Evolutionary conservation across 192 early-diverging fungal species (phyloP).

Genomic region (Gryganskiella cystojenkinii): DNA sequence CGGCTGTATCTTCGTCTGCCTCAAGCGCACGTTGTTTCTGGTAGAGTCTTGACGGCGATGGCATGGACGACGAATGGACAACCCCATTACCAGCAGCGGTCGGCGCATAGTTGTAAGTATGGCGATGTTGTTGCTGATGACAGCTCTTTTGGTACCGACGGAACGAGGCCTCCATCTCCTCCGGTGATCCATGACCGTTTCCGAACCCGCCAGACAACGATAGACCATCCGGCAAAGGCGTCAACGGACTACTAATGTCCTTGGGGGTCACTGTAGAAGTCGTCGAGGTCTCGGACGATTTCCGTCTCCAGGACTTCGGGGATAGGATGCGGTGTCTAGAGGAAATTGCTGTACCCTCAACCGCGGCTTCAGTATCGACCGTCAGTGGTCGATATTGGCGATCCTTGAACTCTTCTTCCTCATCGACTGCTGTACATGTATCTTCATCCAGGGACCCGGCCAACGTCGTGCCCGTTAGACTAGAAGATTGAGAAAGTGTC

Average conservation of each 20-base stretch:
- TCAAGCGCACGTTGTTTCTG: not conserved
- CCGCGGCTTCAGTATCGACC: constrained; percentile 11
- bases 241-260: too few relatives aligned
- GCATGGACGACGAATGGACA: too few relatives aligned
- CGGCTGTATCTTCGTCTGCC: constrained; percentile 19
- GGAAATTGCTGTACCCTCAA: constrained; percentile 3
- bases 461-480: too few relatives aligned
- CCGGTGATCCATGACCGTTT: not conserved
- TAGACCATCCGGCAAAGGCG: too few relatives aligned
- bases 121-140: not conserved
- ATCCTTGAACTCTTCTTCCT: too few relatives aligned
- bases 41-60: too few relatives aligned
- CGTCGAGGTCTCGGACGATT: not conserved
- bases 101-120: constrained; percentile 1
- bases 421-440: too few relatives aligned
- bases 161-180: constrained; percentile 33
- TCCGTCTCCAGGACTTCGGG: too few relatives aligned
- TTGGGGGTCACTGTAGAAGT: constrained; percentile 9
- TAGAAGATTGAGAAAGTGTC: too few relatives aligned
- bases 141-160: constrained; percentile 36
- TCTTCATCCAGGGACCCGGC: too few relatives aligned
- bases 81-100: not conserved
- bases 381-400: not conserved
- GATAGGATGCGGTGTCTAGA: not conserved
- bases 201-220: not conserved